Percentiles rank a stretch among this genome's conserved stretches.
Evolutionary conservation across 164 flowering plant species (phyloP).

Genomic region (Taxillus chinensis): DNA sequence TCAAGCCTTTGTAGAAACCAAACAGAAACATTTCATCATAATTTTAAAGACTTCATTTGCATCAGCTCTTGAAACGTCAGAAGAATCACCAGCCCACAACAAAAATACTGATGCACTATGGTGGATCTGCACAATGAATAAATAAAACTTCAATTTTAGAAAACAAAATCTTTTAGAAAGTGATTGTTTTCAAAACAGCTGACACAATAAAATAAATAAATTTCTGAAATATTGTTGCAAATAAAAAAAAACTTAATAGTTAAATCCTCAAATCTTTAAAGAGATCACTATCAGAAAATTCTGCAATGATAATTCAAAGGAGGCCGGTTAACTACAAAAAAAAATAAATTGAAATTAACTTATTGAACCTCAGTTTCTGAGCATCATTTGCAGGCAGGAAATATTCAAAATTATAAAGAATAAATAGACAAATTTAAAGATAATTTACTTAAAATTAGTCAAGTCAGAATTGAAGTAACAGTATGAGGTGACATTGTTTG

Average conservation of each 20-base stretch:
- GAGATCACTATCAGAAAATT: too few relatives aligned
- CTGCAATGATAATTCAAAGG: too few relatives aligned
- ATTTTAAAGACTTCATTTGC: constrained; percentile 27
- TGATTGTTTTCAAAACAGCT: background rate
- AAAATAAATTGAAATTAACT: too few relatives aligned
- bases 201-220: background rate
- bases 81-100: constrained; percentile 46
- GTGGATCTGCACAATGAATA: constrained; percentile 43
- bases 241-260: background rate
- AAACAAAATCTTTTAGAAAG: constrained; percentile 9
- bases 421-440: too few relatives aligned
- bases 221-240: background rate
- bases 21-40: constrained; percentile 24
- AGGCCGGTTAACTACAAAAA: too few relatives aligned
- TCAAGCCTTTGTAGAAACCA: constrained; percentile 18
- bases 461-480: too few relatives aligned
- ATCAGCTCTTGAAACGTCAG: constrained; percentile 51
- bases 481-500: too few relatives aligned
- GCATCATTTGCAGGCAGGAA: too few relatives aligned
- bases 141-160: constrained; percentile 19
- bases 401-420: too few relatives aligned
- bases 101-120: constrained; percentile 34
- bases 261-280: too few relatives aligned
- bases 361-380: too few relatives aligned
- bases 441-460: too few relatives aligned